A percentile compares a stretch with the other conserved stretches of the same genome.
phyloP scores from a whole-genome alignment of 2,329 filamentous ascomycete species.

The Botrytis elliptica region DNA sequence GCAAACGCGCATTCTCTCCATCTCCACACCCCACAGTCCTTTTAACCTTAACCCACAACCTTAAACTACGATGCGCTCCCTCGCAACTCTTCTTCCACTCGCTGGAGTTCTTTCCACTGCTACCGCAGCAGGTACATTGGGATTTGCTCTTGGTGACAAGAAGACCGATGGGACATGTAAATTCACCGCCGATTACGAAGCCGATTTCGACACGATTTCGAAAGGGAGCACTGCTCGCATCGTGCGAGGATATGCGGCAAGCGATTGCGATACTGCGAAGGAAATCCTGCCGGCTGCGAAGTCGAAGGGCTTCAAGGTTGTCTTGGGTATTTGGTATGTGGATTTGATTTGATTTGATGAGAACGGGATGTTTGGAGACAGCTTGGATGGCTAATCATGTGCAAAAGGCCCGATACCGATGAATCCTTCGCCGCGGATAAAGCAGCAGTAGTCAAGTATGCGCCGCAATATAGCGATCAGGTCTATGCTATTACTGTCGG shows the following conservation, averaged over 20 bases:
- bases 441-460: slow-evolving; percentile 52
- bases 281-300: slow-evolving; percentile 65
- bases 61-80: slow-evolving; percentile 19
- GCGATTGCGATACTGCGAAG: slow-evolving; percentile 63
- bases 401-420: slow-evolving; percentile 58
- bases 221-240: slow-evolving; percentile 48
- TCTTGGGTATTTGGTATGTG: slow-evolving; percentile 67
- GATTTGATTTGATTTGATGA: slow-evolving; percentile 11
- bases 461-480: slow-evolving; percentile 52
- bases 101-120: slow-evolving; percentile 46
- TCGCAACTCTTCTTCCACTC: slow-evolving; percentile 36
- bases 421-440: slow-evolving; percentile 61
- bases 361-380: not conserved
- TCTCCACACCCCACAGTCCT: slow-evolving; percentile 12
- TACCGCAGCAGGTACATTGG: slow-evolving; percentile 54
- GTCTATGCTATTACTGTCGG: slow-evolving; percentile 70
- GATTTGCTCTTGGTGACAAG: slow-evolving; percentile 67
- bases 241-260: slow-evolving; percentile 66
- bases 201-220: slow-evolving; percentile 61
- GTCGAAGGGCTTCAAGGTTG: slow-evolving; percentile 62
- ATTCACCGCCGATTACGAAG: slow-evolving; percentile 58
- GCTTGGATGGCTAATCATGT: not conserved
- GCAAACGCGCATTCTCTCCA: not conserved
- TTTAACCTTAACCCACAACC: slow-evolving; percentile 17
- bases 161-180: slow-evolving; percentile 62